These are phyloP conservation scores for Cryptosporidium tyzzeri DNA, from an alignment of 169 alveolate species.

Conservation along the genomic window DNA sequence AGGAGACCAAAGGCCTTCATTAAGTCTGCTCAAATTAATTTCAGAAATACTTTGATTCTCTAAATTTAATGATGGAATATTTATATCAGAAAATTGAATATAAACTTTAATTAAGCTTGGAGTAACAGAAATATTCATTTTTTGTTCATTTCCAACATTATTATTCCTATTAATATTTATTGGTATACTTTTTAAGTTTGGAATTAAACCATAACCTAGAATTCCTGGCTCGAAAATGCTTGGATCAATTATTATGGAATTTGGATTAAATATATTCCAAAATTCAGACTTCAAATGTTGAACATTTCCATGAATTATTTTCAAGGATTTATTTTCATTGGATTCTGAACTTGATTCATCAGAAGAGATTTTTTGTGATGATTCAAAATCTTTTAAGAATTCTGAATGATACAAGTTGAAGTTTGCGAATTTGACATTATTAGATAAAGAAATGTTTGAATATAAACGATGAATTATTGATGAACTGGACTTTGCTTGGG, in stretches of 20 bases:
- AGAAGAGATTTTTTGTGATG: not conserved
- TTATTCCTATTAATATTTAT: not conserved
- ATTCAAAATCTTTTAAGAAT: slow-evolving; percentile 13
- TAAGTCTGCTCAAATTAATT: slow-evolving; percentile 20
- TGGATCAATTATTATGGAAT: slow-evolving; percentile 61
- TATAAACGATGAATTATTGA: slow-evolving; percentile 26
- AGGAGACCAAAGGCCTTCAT: slow-evolving; percentile 75
- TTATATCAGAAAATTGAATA: slow-evolving; percentile 56
- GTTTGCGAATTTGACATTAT: not conserved
- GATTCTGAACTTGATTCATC: not conserved
- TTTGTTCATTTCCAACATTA: not conserved
- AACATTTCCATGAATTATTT: slow-evolving; percentile 50
- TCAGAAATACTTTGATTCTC: slow-evolving; percentile 1
- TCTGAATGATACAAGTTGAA: slow-evolving; percentile 20
- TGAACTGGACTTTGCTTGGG: slow-evolving; percentile 40
- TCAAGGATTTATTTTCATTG: slow-evolving; percentile 5
- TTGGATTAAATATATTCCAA: slow-evolving; percentile 34
- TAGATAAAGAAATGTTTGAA: slow-evolving; percentile 17
- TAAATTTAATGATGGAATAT: slow-evolving; percentile 32
- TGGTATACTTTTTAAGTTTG: slow-evolving; percentile 24
- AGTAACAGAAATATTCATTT: slow-evolving; percentile 23
- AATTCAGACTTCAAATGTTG: slow-evolving; percentile 21
- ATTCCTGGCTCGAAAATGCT: slow-evolving; percentile 61
- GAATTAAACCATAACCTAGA: slow-evolving; percentile 51
- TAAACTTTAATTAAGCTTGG: slow-evolving; percentile 49